These are phyloP conservation scores for Annulohypoxylon nitens DNA, from an alignment of 495 filamentous ascomycete species.

Conservation along the genomic window DNA sequence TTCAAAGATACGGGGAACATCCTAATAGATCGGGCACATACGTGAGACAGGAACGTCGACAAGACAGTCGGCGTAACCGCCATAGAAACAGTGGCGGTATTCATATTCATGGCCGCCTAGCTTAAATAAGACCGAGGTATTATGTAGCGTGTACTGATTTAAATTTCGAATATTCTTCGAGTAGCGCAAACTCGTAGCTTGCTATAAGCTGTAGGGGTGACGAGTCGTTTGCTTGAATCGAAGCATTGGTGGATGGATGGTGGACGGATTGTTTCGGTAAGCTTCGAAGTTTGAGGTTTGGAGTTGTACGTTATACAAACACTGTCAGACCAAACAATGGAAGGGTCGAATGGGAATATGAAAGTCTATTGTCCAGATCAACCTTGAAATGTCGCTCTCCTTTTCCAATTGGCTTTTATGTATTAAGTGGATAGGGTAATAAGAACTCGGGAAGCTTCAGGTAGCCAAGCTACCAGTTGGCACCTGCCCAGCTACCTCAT, in stretches of 20 bases:
- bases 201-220: constrained; percentile 21
- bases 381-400: not conserved
- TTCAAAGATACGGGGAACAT: constrained; percentile 1
- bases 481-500: constrained; percentile 26
- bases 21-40: constrained; percentile 55
- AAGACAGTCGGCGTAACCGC: constrained; percentile 84
- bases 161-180: constrained; percentile 4
- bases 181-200: constrained; percentile 24
- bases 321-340: not conserved
- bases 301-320: not conserved
- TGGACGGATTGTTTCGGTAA: not conserved
- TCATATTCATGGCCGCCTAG: constrained; percentile 59
- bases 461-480: constrained; percentile 13
- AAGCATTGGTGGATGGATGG: constrained; percentile 26
- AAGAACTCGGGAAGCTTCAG: not conserved
- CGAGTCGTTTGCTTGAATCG: constrained; percentile 11
- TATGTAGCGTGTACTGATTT: too few species aligned
- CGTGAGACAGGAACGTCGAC: constrained; percentile 82
- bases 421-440: constrained; percentile 34
- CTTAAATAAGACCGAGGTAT: not conserved
- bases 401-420: constrained; percentile 6
- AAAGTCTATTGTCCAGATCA: constrained; percentile 1
- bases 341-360: constrained; percentile 8
- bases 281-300: not conserved
- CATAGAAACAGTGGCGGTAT: constrained; percentile 77